Evolutionary conservation across 768 basidiomycete genomes (phyloP).

Genomic region (Mrakia hoshinonis): DNA sequence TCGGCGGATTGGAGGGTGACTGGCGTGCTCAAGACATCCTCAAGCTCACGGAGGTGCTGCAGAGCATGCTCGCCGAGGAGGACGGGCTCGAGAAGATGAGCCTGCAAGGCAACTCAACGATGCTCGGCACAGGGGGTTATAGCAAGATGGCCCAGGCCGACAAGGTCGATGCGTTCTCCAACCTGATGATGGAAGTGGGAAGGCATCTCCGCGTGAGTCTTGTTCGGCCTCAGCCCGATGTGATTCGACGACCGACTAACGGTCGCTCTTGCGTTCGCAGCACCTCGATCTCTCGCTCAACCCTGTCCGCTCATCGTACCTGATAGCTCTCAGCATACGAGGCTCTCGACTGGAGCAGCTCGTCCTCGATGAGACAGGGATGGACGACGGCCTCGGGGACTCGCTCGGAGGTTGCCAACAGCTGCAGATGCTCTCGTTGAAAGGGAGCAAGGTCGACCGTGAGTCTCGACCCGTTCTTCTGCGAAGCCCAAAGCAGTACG

Average conservation of each 20-base stretch:
- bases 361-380: background rate
- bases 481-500: background rate
- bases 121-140: background rate
- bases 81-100: background rate
- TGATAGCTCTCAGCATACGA: background rate
- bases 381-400: background rate
- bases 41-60: background rate
- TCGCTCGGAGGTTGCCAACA: background rate
- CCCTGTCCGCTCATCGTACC: background rate
- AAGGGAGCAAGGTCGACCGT: constrained; percentile 1
- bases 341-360: background rate
- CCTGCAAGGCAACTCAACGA: background rate
- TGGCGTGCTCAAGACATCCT: background rate
- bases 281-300: constrained; percentile 9
- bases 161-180: background rate
- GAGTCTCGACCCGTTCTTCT: background rate
- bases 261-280: background rate
- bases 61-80: background rate
- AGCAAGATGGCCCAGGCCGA: background rate
- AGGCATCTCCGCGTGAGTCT: background rate
- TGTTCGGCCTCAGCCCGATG: background rate
- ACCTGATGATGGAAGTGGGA: background rate
- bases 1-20: background rate
- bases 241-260: background rate
- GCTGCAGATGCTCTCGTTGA: background rate